Evolutionary conservation across 495 filamentous ascomycete species (phyloP), one percentile per base, ranked within the genome.

Genomic region (Halenospora varia): DNA sequence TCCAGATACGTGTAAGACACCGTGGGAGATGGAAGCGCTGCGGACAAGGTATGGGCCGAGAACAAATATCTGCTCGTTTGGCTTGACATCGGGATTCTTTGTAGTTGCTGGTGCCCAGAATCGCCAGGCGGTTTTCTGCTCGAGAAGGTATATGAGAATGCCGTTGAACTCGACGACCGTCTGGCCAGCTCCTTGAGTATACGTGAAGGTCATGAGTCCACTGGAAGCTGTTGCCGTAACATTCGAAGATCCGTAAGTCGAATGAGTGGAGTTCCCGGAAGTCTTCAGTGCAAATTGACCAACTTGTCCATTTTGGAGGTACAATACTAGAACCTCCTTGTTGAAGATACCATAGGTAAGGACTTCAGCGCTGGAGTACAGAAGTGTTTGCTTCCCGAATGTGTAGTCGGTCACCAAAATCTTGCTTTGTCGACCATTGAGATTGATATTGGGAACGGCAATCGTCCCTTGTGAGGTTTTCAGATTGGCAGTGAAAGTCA

Each of bases 11-110:
- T 60, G n/a, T 17, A 66, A 53, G 26, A 61, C 55, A 39, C 51
- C 51, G 40, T 63, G 49, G 2, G 51, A 53, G 78, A 66, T 29
- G 67, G 19, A 70, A 0, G 82, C 85, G 17, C 71, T 84, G 13
- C 86, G 80, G 42, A 90, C 78, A 3, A 90, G 80, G 62, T 87
- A 88, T 10, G 85, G 85, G 0, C 85, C 87, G 29, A 86, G 74
- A 53, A 89, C 74, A 55, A 90, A 85, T 10, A 85, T 70, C 23
- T 73, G 67, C 53, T 69, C 57, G 39, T 64, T 39, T 8, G 70
- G 60, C 42, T 66, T 65, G 47, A 72, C 65, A 20, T 65, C 61
- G 1, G 71, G 71, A 22, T 71, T 66, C 2, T 60, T 60, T 0
- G 72, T 71, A 3, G 72, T 70, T 13, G 77, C 63, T 2, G 78